Evolutionary conservation across 2,329 filamentous ascomycete species (phyloP).

Genomic region (Penicillium sp.): DNA sequence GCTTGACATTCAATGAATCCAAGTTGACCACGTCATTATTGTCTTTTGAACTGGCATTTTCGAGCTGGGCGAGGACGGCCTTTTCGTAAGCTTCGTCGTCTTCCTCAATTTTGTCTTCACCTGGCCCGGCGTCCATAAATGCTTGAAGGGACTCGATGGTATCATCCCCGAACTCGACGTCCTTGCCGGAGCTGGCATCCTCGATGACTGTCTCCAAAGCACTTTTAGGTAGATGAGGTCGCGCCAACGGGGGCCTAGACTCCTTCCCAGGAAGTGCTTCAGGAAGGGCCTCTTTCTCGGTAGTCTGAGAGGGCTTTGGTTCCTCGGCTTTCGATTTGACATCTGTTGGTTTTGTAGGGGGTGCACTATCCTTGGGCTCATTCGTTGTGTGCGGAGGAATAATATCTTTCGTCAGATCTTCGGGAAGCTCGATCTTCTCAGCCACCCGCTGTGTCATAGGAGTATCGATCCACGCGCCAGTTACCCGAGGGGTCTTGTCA

Average conservation of each 20-base stretch:
- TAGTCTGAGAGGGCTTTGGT: background rate
- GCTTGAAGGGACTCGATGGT: constrained; percentile 48
- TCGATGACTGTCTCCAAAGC: constrained; percentile 45
- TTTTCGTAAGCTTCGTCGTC: constrained; percentile 36
- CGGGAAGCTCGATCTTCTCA: constrained; percentile 18
- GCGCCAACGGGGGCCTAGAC: constrained; percentile 29
- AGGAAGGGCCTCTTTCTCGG: background rate
- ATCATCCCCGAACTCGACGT: constrained; percentile 45
- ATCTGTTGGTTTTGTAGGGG: constrained; percentile 11
- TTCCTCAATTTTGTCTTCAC: constrained; percentile 30
- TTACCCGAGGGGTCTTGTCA: constrained; percentile 47
- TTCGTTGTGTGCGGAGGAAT: constrained; percentile 18
- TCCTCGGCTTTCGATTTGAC: background rate
- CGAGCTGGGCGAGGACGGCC: constrained; percentile 28
- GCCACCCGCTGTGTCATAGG: constrained; percentile 42
- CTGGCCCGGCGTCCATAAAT: constrained; percentile 36
- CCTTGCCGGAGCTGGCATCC: constrained; percentile 40
- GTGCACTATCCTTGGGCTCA: constrained; percentile 4
- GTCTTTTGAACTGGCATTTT: constrained; percentile 18
- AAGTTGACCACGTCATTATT: constrained; percentile 31
- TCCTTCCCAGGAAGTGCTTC: constrained; percentile 14
- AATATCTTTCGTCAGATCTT: constrained; percentile 29
- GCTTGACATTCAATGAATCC: constrained; percentile 41
- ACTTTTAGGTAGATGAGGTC: constrained; percentile 44
- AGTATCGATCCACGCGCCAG: constrained; percentile 50